Conservation (phyloP, 208 protist species). For the Naegleria gruberi region DNA sequence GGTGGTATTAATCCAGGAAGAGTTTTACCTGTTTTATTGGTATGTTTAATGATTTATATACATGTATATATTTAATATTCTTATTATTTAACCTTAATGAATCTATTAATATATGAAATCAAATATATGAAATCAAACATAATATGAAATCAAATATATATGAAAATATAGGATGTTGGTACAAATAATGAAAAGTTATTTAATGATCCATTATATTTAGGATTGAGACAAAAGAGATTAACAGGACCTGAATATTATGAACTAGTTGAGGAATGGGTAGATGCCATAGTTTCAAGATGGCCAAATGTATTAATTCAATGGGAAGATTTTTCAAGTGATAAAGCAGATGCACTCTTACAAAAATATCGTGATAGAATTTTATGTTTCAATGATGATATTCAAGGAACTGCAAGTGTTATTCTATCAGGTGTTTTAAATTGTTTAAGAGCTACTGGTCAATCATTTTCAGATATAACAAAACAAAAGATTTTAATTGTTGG, state of each 20-base stretch:
- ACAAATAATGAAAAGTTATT: slow-evolving; percentile 73
- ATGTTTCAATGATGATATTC: slow-evolving; percentile 97
- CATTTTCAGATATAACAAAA: neutral
- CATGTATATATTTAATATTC: too few species aligned
- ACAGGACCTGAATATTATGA: slow-evolving; percentile 65
- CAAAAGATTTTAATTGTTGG: slow-evolving; percentile 57
- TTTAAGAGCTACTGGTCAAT: neutral
- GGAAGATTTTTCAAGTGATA: slow-evolving; percentile 87
- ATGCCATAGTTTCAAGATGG: slow-evolving; percentile 61
- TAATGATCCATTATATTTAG: slow-evolving; percentile 70
- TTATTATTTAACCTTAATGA: too few species aligned
- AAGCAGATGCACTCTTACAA: slow-evolving; percentile 81
- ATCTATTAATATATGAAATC: too few species aligned
- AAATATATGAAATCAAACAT: too few species aligned
- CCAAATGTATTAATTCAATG: slow-evolving; percentile 78
- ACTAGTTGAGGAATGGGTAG: slow-evolving; percentile 81
- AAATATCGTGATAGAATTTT: slow-evolving; percentile 73
- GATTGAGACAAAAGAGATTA: slow-evolving; percentile 54
- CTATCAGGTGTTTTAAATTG: neutral
- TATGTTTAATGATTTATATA: too few species aligned
- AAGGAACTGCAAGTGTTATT: slow-evolving; percentile 61
- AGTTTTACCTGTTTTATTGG: slow-evolving; percentile 60
- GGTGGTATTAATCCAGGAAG: slow-evolving; percentile 67
- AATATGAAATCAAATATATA: too few species aligned
- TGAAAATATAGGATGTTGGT: slow-evolving; percentile 77